phyloP scores from a whole-genome alignment of 352 stramenopile genomes.

The Peronospora farinosa region DNA sequence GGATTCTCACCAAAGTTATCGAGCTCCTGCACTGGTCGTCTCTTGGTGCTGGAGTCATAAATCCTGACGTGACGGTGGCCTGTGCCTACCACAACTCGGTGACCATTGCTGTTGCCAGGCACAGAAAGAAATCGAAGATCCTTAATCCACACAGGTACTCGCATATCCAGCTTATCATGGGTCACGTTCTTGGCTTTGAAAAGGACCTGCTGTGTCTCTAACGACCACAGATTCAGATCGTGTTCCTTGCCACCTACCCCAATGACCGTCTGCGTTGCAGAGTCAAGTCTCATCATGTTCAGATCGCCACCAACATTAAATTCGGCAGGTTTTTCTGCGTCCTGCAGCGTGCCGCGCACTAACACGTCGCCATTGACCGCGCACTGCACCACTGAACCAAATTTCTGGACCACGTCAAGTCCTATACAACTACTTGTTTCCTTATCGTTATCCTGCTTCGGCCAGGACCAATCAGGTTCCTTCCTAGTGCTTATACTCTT shows the following conservation, averaged over 20 bases:
- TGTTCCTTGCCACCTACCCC: slow-evolving; percentile 78
- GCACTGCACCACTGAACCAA: slow-evolving; percentile 65
- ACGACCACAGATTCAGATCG: slow-evolving; percentile 74
- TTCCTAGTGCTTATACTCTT: slow-evolving; percentile 26
- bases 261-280: slow-evolving; percentile 44
- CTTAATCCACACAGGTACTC: slow-evolving; percentile 86
- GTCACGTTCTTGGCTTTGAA: slow-evolving; percentile 86
- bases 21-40: slow-evolving; percentile 62
- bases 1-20: slow-evolving; percentile 66
- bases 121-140: slow-evolving; percentile 58
- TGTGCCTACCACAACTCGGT: slow-evolving; percentile 70
- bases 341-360: slow-evolving; percentile 42
- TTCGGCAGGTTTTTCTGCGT: slow-evolving; percentile 29
- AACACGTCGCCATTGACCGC: slow-evolving; percentile 48
- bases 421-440: slow-evolving; percentile 36
- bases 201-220: slow-evolving; percentile 66
- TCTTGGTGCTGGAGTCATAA: slow-evolving; percentile 86
- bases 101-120: slow-evolving; percentile 52
- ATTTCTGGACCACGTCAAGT: slow-evolving; percentile 51
- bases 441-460: slow-evolving; percentile 6
- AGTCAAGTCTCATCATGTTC: slow-evolving; percentile 52
- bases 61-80: slow-evolving; percentile 74
- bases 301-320: slow-evolving; percentile 55
- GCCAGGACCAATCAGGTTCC: slow-evolving; percentile 47
- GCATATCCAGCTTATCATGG: slow-evolving; percentile 84